A percentile compares a stretch with the other conserved stretches of the same genome.
Evolutionary conservation across 768 basidiomycete genomes (phyloP).

Genomic region (Porphyrellus cyaneotinctus): DNA sequence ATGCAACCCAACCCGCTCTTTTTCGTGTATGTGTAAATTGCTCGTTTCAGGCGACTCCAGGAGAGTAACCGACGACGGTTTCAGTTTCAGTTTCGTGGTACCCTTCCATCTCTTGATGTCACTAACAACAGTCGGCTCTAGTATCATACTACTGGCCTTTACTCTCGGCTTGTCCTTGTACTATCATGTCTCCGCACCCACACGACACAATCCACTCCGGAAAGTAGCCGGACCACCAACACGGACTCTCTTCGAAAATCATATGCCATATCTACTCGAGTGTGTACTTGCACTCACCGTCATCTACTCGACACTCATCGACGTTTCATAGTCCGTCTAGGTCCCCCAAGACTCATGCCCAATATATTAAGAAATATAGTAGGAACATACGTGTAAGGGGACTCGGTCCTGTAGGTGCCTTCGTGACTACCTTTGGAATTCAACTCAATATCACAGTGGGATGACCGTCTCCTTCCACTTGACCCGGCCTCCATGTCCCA

Average conservation of each 20-base stretch:
- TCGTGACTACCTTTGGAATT: background rate
- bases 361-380: constrained; percentile 56
- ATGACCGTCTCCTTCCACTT: constrained; percentile 72
- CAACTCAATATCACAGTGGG: constrained; percentile 50
- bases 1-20: no score
- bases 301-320: background rate
- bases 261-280: constrained; percentile 57
- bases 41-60: no score
- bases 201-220: constrained; percentile 42
- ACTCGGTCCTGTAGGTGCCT: constrained; percentile 56
- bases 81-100: no score
- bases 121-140: background rate
- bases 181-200: constrained; percentile 24
- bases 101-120: background rate
- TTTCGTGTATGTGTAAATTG: no score
- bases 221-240: constrained; percentile 60
- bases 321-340: constrained; percentile 42
- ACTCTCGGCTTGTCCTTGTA: constrained; percentile 22
- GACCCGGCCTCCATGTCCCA: constrained; percentile 75
- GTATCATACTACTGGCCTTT: constrained; percentile 11
- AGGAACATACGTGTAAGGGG: constrained; percentile 68
- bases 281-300: constrained; percentile 30
- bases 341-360: constrained; percentile 53
- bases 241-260: constrained; percentile 45
- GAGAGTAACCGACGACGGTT: no score